Conservation (phyloP, 306 rosid species). For the Arachis hypogaea region DNA sequence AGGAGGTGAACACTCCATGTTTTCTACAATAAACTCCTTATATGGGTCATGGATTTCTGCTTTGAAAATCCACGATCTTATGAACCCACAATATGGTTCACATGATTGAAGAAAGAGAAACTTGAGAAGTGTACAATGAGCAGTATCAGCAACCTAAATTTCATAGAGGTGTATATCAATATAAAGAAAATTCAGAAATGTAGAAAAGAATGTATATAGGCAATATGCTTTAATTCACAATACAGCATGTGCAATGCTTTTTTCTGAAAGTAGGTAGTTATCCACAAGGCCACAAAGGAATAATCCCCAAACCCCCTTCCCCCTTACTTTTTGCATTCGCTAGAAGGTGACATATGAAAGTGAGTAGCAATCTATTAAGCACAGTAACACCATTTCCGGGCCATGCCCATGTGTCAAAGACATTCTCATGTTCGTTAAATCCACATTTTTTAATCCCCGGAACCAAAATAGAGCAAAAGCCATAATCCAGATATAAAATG, state of each 20-base stretch:
- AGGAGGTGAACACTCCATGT: constrained; percentile 44
- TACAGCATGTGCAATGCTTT: background rate
- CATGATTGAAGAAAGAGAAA: constrained; percentile 84
- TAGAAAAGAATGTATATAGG: constrained; percentile 1
- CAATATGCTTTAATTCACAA: constrained; percentile 1
- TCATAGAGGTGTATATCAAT: constrained; percentile 7
- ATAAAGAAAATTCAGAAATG: constrained; percentile 5
- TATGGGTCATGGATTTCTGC: constrained; percentile 95
- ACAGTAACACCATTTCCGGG: background rate
- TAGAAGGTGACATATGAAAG: background rate
- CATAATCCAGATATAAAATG: background rate
- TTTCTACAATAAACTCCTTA: constrained; percentile 78
- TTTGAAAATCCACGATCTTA: constrained; percentile 94
- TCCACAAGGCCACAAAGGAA: constrained; percentile 3
- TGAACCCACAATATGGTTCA: constrained; percentile 91
- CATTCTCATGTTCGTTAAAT: background rate
- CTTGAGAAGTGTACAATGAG: constrained; percentile 75
- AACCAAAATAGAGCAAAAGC: background rate
- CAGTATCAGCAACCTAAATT: constrained; percentile 92
- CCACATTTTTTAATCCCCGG: background rate
- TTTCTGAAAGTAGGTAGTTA: constrained; percentile 5
- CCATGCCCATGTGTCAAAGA: background rate
- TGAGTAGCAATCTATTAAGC: background rate
- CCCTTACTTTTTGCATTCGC: background rate
- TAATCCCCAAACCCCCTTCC: background rate